Evolutionary conservation across 768 basidiomycete species (phyloP).

Genomic region (Suillus bovinus): DNA sequence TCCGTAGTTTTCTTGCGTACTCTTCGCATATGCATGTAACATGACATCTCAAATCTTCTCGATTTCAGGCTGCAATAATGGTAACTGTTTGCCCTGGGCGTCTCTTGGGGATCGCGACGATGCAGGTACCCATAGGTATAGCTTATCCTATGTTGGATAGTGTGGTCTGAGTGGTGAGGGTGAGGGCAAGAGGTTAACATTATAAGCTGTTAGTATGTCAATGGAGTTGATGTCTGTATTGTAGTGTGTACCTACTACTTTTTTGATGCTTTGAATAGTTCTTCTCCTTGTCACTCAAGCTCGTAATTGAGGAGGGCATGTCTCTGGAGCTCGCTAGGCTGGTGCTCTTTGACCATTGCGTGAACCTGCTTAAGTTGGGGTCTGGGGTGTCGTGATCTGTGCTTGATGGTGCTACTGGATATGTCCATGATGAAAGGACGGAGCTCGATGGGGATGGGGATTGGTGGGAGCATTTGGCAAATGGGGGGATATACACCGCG

Average conservation of each 20-base stretch:
- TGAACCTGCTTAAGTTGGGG: not conserved
- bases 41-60: not conserved
- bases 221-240: too few relatives aligned
- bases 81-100: not conserved
- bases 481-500: constrained; percentile 1
- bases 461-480: constrained; percentile 12
- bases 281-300: not conserved
- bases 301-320: not conserved
- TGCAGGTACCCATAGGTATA: too few relatives aligned
- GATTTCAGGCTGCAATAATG: not conserved
- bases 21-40: too few relatives aligned
- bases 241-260: too few relatives aligned
- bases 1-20: too few relatives aligned
- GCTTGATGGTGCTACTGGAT: not conserved
- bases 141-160: too few relatives aligned
- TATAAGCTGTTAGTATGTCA: too few relatives aligned
- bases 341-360: not conserved
- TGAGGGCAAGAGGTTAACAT: too few relatives aligned
- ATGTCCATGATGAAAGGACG: not conserved
- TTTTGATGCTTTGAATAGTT: not conserved
- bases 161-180: too few relatives aligned
- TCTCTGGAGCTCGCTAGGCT: not conserved
- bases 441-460: constrained; percentile 13
- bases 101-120: not conserved
- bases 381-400: not conserved